These are phyloP conservation scores for Talaromyces sp. DNA, from an alignment of 2,329 filamentous ascomycete genomes.

Conservation along the genomic window DNA sequence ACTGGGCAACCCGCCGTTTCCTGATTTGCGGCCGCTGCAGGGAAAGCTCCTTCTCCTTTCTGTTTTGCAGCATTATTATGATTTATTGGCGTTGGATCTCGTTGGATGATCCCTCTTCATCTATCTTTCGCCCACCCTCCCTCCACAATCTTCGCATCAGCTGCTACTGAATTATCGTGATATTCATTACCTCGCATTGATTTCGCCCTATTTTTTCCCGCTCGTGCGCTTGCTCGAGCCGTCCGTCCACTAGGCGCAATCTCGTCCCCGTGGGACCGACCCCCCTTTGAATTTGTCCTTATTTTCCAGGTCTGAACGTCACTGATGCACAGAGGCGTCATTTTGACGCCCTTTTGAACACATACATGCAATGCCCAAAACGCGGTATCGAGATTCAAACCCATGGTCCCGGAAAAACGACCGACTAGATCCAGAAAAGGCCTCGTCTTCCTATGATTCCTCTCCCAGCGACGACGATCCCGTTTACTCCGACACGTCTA, in stretches of 20 bases:
- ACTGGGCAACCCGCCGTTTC: not conserved
- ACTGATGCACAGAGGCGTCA: constrained; percentile 6
- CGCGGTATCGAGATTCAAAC: constrained; percentile 9
- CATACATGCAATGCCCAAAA: constrained; percentile 9
- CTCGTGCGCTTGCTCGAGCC: not conserved
- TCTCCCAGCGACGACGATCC: constrained; percentile 23
- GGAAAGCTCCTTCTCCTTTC: not conserved
- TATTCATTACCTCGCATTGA: not conserved
- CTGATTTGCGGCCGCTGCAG: not conserved
- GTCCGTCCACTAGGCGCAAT: not conserved
- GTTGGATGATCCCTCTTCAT: not conserved
- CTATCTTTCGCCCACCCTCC: not conserved
- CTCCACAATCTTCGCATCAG: not conserved
- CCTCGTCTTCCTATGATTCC: constrained; percentile 11
- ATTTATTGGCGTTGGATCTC: not conserved
- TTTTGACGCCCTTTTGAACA: constrained; percentile 10
- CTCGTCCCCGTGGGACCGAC: not conserved
- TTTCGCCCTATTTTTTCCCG: not conserved
- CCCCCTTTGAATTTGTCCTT: not conserved
- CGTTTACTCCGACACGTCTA: constrained; percentile 51
- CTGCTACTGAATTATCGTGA: not conserved
- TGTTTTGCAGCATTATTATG: not conserved
- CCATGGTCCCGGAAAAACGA: constrained; percentile 9
- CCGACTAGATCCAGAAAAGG: constrained; percentile 11
- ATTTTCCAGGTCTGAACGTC: not conserved